A percentile compares a stretch with the other conserved stretches of the same genome.
These are phyloP conservation scores for Stevia rebaudiana DNA, from an alignment of 140 eudicot genomes.

Conservation along the genomic window DNA sequence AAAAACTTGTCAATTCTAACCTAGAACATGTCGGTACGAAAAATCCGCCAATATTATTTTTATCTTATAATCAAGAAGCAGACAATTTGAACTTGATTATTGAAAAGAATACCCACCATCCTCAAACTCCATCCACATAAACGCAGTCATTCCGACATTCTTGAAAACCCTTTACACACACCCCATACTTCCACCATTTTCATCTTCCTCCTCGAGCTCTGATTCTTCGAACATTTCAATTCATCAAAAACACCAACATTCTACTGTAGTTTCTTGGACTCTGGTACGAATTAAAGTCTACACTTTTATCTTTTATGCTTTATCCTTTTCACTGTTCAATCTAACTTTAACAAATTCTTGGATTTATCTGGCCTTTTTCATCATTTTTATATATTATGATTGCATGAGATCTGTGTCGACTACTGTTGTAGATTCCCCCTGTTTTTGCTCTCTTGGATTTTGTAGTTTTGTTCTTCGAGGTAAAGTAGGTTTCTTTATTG, in stretches of 20 bases:
- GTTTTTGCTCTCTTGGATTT: slow-evolving; percentile 39
- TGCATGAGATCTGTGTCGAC: slow-evolving; percentile 15
- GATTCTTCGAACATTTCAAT: slow-evolving; percentile 10
- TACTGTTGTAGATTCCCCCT: slow-evolving; percentile 28
- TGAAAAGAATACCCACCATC: slow-evolving; percentile 25
- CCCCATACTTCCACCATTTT: slow-evolving; percentile 14
- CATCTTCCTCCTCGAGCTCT: neutral
- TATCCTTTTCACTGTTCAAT: slow-evolving; percentile 34
- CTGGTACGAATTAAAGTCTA: slow-evolving; percentile 22
- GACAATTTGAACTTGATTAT: slow-evolving; percentile 30
- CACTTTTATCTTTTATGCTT: slow-evolving; percentile 27
- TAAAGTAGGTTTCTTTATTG: slow-evolving; percentile 27
- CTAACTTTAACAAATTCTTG: slow-evolving; percentile 19
- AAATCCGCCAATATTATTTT: slow-evolving; percentile 9
- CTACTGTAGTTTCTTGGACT: slow-evolving; percentile 20
- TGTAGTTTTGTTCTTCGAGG: slow-evolving; percentile 21
- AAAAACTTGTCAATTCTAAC: neutral
- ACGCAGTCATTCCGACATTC: slow-evolving; percentile 23
- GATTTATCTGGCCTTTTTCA: slow-evolving; percentile 12
- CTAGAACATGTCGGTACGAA: slow-evolving; percentile 19
- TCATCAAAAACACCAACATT: slow-evolving; percentile 18
- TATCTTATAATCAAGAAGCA: slow-evolving; percentile 13
- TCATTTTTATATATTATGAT: slow-evolving; percentile 5
- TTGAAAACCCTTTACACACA: slow-evolving; percentile 15
- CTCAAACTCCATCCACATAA: slow-evolving; percentile 22